Conservation (phyloP, 2,329 filamentous ascomycete genomes). For the Exophiala sideris region DNA sequence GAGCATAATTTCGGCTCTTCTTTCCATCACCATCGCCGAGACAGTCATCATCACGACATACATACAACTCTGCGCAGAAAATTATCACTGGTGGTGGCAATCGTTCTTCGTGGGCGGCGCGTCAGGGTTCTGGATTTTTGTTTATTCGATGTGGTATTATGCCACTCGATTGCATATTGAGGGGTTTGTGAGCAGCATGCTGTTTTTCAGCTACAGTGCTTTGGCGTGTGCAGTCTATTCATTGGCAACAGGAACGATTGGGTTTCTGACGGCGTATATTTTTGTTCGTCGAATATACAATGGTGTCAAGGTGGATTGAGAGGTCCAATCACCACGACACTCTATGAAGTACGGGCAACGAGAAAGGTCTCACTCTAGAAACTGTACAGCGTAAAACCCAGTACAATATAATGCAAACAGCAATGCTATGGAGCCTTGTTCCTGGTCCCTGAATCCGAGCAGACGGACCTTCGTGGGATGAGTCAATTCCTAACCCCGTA, state of each 20-base stretch:
- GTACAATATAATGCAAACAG: no score
- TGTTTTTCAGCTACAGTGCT: conserved; percentile 84
- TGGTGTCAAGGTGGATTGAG: conserved; percentile 29
- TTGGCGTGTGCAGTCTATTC: conserved; percentile 79
- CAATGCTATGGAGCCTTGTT: no score
- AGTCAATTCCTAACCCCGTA: no score
- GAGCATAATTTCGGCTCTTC: conserved; percentile 67
- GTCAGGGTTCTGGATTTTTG: conserved; percentile 75
- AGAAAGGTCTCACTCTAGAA: background rate
- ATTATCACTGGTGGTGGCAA: conserved; percentile 92
- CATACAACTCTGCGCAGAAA: conserved; percentile 77
- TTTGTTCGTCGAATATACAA: conserved; percentile 74
- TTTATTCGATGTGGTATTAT: conserved; percentile 83
- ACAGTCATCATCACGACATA: conserved; percentile 82
- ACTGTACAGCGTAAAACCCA: background rate
- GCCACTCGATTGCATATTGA: conserved; percentile 74
- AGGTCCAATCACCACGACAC: background rate
- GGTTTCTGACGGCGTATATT: conserved; percentile 77
- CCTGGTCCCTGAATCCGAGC: no score
- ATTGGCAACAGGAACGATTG: conserved; percentile 75
- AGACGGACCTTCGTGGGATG: no score
- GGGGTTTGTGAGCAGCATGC: conserved; percentile 71
- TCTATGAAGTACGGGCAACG: background rate
- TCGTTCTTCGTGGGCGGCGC: conserved; percentile 76
- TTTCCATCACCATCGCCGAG: conserved; percentile 74